These are phyloP conservation scores for Leucosporidium yakuticum DNA, from an alignment of 768 basidiomycete genomes.

Conservation along the genomic window DNA sequence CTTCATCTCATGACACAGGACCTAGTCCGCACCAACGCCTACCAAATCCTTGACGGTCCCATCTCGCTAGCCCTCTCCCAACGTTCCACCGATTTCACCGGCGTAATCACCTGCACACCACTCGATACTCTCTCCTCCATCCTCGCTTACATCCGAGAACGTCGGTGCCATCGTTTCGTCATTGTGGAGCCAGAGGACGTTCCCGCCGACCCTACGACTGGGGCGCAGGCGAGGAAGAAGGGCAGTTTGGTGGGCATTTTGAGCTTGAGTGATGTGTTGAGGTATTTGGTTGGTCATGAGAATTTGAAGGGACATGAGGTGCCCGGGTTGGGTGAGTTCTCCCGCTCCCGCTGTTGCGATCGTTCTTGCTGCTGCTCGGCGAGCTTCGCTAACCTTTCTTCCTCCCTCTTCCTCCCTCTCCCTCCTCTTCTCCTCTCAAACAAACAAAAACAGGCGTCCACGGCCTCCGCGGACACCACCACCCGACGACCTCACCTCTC, in stretches of 20 bases:
- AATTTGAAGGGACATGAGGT: slow-evolving; percentile 34
- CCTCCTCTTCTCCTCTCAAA: neutral
- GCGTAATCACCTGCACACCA: slow-evolving; percentile 91
- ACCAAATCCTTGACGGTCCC: slow-evolving; percentile 90
- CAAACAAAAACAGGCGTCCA: neutral
- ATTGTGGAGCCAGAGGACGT: slow-evolving; percentile 33
- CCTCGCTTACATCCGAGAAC: slow-evolving; percentile 83
- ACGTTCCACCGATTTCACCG: slow-evolving; percentile 89
- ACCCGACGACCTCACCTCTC: too few species aligned
- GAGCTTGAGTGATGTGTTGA: slow-evolving; percentile 79
- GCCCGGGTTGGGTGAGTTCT: slow-evolving; percentile 23
- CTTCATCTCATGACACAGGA: slow-evolving; percentile 53
- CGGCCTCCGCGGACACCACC: too few species aligned
- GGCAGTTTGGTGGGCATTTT: slow-evolving; percentile 76
- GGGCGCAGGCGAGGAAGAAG: slow-evolving; percentile 27
- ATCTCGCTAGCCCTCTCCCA: slow-evolving; percentile 87
- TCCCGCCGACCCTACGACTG: slow-evolving; percentile 6
- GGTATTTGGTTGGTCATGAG: slow-evolving; percentile 58
- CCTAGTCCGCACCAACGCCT: slow-evolving; percentile 75
- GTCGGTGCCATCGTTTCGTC: slow-evolving; percentile 70
- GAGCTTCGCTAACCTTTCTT: neutral
- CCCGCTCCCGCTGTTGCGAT: neutral
- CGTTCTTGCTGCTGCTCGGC: neutral
- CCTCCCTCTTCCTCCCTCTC: neutral
- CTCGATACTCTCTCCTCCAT: slow-evolving; percentile 85